Evolutionary conservation across 139 green algal genomes (phyloP).

Genomic region (Picochlorum sp.): DNA sequence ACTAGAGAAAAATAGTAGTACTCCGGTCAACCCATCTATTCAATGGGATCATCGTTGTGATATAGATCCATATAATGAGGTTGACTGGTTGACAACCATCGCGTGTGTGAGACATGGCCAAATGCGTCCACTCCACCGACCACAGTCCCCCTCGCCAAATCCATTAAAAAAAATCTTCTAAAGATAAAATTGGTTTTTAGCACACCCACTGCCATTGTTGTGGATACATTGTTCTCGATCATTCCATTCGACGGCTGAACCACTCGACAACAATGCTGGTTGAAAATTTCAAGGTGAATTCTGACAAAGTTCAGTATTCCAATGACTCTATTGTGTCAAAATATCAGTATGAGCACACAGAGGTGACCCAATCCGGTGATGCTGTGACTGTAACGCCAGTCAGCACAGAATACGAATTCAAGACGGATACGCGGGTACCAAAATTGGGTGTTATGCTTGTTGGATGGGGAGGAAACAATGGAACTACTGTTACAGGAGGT

Average conservation of each 20-base stretch:
- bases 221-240: neutral
- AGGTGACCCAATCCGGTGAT: conserved; percentile 53
- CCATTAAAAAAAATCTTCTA: too few species aligned
- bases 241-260: neutral
- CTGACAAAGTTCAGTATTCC: conserved; percentile 73
- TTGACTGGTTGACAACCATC: too few species aligned
- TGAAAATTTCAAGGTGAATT: conserved; percentile 84
- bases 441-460: conserved; percentile 99
- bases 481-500: conserved; percentile 87
- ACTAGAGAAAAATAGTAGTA: too few species aligned
- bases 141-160: too few species aligned
- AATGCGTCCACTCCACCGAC: too few species aligned
- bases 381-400: conserved; percentile 70
- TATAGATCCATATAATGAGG: too few species aligned
- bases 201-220: neutral
- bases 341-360: conserved; percentile 82
- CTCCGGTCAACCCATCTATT: too few species aligned
- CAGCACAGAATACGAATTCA: conserved; percentile 71
- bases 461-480: conserved; percentile 97
- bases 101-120: too few species aligned
- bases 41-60: too few species aligned
- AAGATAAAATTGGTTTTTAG: too few species aligned
- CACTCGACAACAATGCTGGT: conserved; percentile 32
- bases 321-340: conserved; percentile 67
- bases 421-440: conserved; percentile 71